Base-by-base conservation (phyloP, 2,329 filamentous ascomycete genomes). In the Chaetomiaceae sp. region DNA sequence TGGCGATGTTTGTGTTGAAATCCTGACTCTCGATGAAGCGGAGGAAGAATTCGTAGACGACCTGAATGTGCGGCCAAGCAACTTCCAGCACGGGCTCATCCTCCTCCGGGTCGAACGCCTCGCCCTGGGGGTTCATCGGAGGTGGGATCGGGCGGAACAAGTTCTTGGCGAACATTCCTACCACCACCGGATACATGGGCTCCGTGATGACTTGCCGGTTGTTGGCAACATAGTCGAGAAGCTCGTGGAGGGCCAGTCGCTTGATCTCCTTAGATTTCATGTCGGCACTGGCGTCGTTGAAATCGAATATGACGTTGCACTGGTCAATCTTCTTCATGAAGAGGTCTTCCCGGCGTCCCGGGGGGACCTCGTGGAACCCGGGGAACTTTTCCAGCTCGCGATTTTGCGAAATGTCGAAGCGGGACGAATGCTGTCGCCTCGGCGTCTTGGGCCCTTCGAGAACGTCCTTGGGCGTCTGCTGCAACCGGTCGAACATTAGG, bases 201-300 rank as follows among this genome's bases (percentile, higher is more conserved):
- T 98, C 93, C 3, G 90, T 96, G 61, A 98, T 98, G 63, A 98
- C 93, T 61, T 95, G 91, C 58, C 93, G 81, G 66, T 98, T 98
- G 69, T 97, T 97, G 60, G 93, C 91, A 48, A 98, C 93, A 64
- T 98, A 98, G 67, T 98, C 93, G 54, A 98, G 78, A 52, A 98
- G 75, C 66, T 98, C 93, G 65, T 98, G 93, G 36, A 98, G 76
- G 34, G 93, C 93, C 57, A 98, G 73, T 61, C 93, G 81, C 75
- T 98, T 98, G 76, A 98, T 97, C 70, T 98, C 93, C 73, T 98
- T 98, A 38, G 91, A 95, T 68, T 98, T 98, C 90, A 98, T 97
- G 65, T 98, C 93, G 57, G 85, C 90, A 56, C 88, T 95, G 39
- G 91, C 88, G 68, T 98, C 93, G 65, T 97, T 98, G 72, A 98